A percentile compares a stretch with the other conserved stretches of the same genome.
These are phyloP conservation scores for Corynascus novoguineensis DNA, from an alignment of 495 filamentous ascomycete genomes.

Conservation along the genomic window DNA sequence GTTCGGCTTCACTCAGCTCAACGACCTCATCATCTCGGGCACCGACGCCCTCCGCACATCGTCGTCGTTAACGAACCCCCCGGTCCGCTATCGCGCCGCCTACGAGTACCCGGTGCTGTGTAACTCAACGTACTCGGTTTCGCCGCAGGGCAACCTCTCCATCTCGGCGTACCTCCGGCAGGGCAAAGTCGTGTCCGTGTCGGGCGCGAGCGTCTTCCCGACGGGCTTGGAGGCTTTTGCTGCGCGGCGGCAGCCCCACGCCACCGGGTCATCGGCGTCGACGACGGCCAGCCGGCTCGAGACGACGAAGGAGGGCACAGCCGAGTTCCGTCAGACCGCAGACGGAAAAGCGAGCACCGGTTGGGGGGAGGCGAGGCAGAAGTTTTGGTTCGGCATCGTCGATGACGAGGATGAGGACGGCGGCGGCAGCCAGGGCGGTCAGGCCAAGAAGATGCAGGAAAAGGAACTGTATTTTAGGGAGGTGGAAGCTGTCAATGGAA, in stretches of 20 bases:
- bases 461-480: constrained; percentile 32
- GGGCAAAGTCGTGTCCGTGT: constrained; percentile 49
- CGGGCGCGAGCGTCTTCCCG: constrained; percentile 56
- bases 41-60: constrained; percentile 40
- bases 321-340: constrained; percentile 44
- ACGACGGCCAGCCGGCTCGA: constrained; percentile 35
- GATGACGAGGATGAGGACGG: background rate
- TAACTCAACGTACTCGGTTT: constrained; percentile 47
- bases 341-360: constrained; percentile 43
- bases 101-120: constrained; percentile 63
- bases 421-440: background rate
- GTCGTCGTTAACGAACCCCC: background rate
- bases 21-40: constrained; percentile 58
- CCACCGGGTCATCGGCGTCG: background rate
- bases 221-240: constrained; percentile 50
- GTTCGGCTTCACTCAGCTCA: constrained; percentile 57
- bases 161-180: constrained; percentile 57
- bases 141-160: constrained; percentile 47
- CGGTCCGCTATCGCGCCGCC: constrained; percentile 29
- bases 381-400: constrained; percentile 44
- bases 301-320: constrained; percentile 53
- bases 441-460: constrained; percentile 14
- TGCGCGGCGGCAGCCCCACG: no score
- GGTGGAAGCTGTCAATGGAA: constrained; percentile 25
- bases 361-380: constrained; percentile 51